Evolutionary conservation across 352 stramenopile species (phyloP), one percentile per base, ranked within the genome.

Genomic region (Phytophthora syringae): DNA sequence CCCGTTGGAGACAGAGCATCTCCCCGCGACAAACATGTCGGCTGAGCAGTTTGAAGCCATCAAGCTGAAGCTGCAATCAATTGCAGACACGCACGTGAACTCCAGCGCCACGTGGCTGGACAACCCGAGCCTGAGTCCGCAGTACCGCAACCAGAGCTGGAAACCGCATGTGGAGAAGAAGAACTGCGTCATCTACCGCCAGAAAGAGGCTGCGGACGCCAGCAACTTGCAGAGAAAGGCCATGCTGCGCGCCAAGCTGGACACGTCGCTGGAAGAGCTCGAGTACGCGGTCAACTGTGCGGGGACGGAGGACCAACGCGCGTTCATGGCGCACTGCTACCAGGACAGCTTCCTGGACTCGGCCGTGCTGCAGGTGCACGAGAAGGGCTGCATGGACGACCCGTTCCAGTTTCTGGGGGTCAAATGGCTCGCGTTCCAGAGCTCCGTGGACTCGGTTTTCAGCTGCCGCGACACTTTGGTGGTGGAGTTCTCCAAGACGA

Each of bases 371-470:
- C 79, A 94, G 47, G 73, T 92, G 10, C 44, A 80, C 20, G 75
- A 86, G 32, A 60, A 76, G 21, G 64, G 71, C 2, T 64, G 64
- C 3, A 67, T 57, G 22, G 84, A 71, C 5, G 85, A 94, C 52
- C 72, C 83, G 52, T 90, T 90, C 64, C 79, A 73, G 47, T 92
- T 91, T 45, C 59, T 92, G 42, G 85, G 82, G 13, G 51, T 95
- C 60, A 94, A 94, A 62, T 93, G 85, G 81, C 53, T 84, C 15
- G 82, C 82, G 5, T 88, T 83, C 57, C 85, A 94, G 69, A 86
- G 79, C 21, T 79, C 83, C 0, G 68, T 90, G n/a, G 84, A 89
- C 49, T 88, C 80, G 11, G 79, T 90, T 24, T 88, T 89, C 37
- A 77, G 72, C 32, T 87, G 82, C 56, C 80, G 82, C 5, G 85